Conservation (phyloP, 257 asterid genomes). For the Nicotiana sylvestris region DNA sequence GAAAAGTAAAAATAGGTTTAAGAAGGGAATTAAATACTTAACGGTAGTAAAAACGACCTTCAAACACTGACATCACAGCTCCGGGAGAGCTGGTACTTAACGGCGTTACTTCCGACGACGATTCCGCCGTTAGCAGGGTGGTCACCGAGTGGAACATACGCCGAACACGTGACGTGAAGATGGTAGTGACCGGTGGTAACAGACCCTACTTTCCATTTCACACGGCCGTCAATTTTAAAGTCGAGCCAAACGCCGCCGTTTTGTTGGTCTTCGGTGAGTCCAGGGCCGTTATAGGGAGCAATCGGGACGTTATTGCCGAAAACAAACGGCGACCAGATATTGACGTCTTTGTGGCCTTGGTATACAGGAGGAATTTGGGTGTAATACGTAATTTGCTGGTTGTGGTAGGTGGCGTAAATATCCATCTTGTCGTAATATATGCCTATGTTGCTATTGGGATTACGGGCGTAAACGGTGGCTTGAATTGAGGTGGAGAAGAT, state of each 20-base stretch:
- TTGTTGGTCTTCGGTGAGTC: conserved; percentile 44
- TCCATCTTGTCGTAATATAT: conserved; percentile 54
- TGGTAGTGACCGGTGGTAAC: conserved; percentile 61
- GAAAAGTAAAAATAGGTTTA: not conserved
- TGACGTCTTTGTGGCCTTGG: conserved; percentile 72
- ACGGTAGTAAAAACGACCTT: conserved; percentile 6
- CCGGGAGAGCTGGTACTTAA: conserved; percentile 66
- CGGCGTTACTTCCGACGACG: conserved; percentile 39
- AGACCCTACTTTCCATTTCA: conserved; percentile 68
- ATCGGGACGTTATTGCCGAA: conserved; percentile 63
- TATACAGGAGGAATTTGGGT: conserved; percentile 64
- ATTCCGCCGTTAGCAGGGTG: conserved; percentile 34
- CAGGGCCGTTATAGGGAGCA: conserved; percentile 69
- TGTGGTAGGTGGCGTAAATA: conserved; percentile 54
- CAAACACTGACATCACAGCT: conserved; percentile 57
- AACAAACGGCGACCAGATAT: conserved; percentile 82
- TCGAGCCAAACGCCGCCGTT: conserved; percentile 48
- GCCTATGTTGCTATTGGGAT: conserved; percentile 66
- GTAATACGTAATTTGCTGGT: conserved; percentile 74
- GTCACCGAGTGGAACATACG: conserved; percentile 51
- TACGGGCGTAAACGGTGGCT: conserved; percentile 70
- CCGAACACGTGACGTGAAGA: conserved; percentile 68
- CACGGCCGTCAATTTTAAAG: conserved; percentile 61
- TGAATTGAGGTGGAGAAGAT: conserved; percentile 72
- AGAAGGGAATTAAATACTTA: not conserved